Percentiles rank a stretch among this genome's conserved stretches.
These are phyloP conservation scores for Zalaria sp. DNA, from an alignment of 2,329 filamentous ascomycete genomes.

Conservation along the genomic window DNA sequence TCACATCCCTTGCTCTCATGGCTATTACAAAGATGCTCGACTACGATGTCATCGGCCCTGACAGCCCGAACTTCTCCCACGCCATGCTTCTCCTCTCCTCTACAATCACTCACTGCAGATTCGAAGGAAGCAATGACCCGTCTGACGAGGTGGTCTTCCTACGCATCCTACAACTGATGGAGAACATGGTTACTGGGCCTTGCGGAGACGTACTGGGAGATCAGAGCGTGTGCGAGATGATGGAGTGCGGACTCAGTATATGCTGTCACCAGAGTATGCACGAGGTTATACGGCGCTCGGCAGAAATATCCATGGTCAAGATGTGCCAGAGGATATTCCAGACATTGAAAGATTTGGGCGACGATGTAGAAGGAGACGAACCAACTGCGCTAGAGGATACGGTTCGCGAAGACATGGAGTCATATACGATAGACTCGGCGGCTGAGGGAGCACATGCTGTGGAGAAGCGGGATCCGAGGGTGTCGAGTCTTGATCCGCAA, in stretches of 20 bases:
- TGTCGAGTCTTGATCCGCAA: slow-evolving; percentile 5
- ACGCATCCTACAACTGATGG: slow-evolving; percentile 93
- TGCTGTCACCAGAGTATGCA: slow-evolving; percentile 89
- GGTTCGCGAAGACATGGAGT: slow-evolving; percentile 52
- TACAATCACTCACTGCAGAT: slow-evolving; percentile 93
- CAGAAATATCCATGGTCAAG: slow-evolving; percentile 92
- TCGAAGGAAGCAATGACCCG: slow-evolving; percentile 88
- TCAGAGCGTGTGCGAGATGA: slow-evolving; percentile 98
- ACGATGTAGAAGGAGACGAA: slow-evolving; percentile 42
- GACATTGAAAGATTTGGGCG: slow-evolving; percentile 70
- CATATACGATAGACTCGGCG: slow-evolving; percentile 66
- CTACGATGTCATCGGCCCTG: slow-evolving; percentile 75
- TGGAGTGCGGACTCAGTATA: slow-evolving; percentile 94
- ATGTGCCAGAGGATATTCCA: slow-evolving; percentile 99
- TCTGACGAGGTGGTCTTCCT: slow-evolving; percentile 92
- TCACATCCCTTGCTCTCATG: slow-evolving; percentile 85
- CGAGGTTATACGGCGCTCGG: slow-evolving; percentile 76
- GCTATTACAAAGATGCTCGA: slow-evolving; percentile 94
- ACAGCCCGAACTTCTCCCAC: slow-evolving; percentile 74
- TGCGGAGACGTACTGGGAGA: slow-evolving; percentile 90
- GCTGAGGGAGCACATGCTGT: slow-evolving; percentile 2
- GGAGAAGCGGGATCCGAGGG: neutral
- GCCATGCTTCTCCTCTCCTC: slow-evolving; percentile 92
- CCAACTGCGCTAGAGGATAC: slow-evolving; percentile 51
- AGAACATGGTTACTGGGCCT: slow-evolving; percentile 90